These are phyloP conservation scores for Wickerhamomyces silvicola DNA, from an alignment of 805 yeast genomes.

Conservation along the genomic window DNA sequence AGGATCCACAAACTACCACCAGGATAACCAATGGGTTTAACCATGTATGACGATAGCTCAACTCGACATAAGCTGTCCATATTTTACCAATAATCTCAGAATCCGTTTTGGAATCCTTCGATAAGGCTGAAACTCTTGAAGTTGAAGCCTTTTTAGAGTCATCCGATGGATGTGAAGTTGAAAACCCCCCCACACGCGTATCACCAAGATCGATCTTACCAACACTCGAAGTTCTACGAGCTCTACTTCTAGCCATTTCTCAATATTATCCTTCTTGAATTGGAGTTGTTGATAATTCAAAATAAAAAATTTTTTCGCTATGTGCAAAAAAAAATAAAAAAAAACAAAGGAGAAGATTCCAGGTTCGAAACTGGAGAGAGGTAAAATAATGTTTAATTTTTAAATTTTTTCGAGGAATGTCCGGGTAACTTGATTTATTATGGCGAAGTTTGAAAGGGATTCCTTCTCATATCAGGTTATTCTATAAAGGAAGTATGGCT, in stretches of 20 bases:
- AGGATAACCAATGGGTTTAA: conserved; percentile 53
- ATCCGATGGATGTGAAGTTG: conserved; percentile 54
- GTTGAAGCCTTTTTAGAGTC: conserved; percentile 33
- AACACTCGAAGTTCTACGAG: conserved; percentile 59
- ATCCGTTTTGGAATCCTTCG: conserved; percentile 33
- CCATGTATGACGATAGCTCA: conserved; percentile 62
- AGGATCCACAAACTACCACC: conserved; percentile 33
- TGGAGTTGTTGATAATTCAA: no score
- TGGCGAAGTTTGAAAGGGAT: not conserved
- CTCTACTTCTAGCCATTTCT: conserved; percentile 12
- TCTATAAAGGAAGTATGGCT: no score
- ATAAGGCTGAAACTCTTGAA: conserved; percentile 28
- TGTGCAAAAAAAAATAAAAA: not conserved
- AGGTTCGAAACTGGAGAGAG: not conserved
- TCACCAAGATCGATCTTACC: conserved; percentile 76
- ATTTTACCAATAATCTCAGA: conserved; percentile 50
- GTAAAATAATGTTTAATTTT: not conserved
- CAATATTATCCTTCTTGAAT: not conserved
- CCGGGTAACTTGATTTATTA: no score
- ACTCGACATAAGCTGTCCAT: conserved; percentile 51
- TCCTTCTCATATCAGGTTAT: no score
- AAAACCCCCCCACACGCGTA: conserved; percentile 54
- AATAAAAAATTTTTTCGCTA: no score
- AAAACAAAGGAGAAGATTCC: not conserved
- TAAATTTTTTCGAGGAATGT: not conserved